These are phyloP conservation scores for Hanseniaspora osmophila DNA, from an alignment of 805 yeast genomes.

Conservation along the genomic window DNA sequence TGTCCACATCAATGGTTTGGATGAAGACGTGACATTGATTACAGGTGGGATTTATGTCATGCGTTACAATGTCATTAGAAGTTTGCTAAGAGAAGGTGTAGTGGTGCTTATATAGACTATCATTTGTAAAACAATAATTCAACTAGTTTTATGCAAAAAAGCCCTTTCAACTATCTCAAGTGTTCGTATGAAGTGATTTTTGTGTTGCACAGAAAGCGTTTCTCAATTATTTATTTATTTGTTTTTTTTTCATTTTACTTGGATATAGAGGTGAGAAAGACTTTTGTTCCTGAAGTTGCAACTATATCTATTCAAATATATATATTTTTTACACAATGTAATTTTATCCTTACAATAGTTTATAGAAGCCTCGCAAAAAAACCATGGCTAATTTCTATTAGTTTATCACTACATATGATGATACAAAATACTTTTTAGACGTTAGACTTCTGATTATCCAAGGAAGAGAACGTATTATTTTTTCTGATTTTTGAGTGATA, in stretches of 20 bases:
- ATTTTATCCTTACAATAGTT: too few relatives aligned
- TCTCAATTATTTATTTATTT: too few relatives aligned
- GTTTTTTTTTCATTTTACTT: too few relatives aligned
- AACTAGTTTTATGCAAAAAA: not conserved
- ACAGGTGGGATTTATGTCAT: slow-evolving; percentile 63
- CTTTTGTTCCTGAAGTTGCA: too few relatives aligned
- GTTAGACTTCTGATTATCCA: slow-evolving; percentile 25
- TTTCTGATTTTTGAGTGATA: slow-evolving; percentile 1
- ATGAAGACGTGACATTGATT: slow-evolving; percentile 41
- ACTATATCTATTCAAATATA: too few relatives aligned
- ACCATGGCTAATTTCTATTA: not conserved
- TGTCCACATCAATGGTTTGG: slow-evolving; percentile 30
- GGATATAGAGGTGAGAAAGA: too few relatives aligned
- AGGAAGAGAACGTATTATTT: slow-evolving; percentile 16
- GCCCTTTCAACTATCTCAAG: too few relatives aligned
- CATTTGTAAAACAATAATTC: not conserved
- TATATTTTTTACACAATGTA: too few relatives aligned
- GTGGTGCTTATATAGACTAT: slow-evolving; percentile 27
- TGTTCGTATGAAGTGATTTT: too few relatives aligned
- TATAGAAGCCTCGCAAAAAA: too few relatives aligned
- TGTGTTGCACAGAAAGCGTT: too few relatives aligned
- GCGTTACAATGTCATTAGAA: slow-evolving; percentile 42
- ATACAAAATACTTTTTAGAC: slow-evolving; percentile 20
- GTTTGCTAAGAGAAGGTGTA: slow-evolving; percentile 27
- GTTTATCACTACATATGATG: slow-evolving; percentile 13